A percentile compares a stretch with the other conserved stretches of the same genome.
Conservation (phyloP, 2,329 filamentous ascomycete species). For the Cladorrhinum sp. region DNA sequence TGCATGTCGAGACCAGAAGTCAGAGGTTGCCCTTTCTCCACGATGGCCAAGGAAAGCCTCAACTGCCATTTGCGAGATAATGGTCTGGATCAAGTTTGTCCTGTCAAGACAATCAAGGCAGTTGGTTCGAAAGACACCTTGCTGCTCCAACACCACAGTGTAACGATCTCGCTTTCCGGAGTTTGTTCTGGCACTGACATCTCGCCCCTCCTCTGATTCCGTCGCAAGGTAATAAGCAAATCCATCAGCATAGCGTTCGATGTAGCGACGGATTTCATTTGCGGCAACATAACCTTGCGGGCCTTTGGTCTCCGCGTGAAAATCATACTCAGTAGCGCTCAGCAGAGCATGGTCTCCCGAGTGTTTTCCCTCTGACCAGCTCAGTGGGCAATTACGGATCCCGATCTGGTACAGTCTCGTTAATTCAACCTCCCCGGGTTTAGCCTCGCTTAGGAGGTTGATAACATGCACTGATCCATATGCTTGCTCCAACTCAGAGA, state of each 20-base stretch:
- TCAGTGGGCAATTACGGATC: conserved; percentile 70
- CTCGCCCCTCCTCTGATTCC: conserved; percentile 56
- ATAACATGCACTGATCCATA: conserved; percentile 92
- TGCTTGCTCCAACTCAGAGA: conserved; percentile 76
- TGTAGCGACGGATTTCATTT: conserved; percentile 74
- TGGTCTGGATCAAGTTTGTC: conserved; percentile 93
- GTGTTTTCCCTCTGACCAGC: conserved; percentile 53
- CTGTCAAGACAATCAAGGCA: conserved; percentile 94
- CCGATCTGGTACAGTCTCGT: conserved; percentile 77
- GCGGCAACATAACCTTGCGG: conserved; percentile 87
- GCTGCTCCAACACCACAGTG: conserved; percentile 80
- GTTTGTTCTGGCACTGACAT: conserved; percentile 36
- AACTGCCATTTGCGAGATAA: conserved; percentile 90
- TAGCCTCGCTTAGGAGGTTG: conserved; percentile 88
- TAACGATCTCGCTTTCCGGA: conserved; percentile 38
- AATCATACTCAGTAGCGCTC: conserved; percentile 85
- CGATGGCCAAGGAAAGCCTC: conserved; percentile 78
- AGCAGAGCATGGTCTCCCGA: conserved; percentile 70
- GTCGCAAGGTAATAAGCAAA: conserved; percentile 93
- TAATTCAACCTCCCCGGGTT: conserved; percentile 80
- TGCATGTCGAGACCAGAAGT: conserved; percentile 91
- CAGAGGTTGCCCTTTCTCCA: conserved; percentile 64
- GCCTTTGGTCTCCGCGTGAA: conserved; percentile 89
- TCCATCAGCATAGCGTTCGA: conserved; percentile 74
- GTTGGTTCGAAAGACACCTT: conserved; percentile 94